Conservation (phyloP, 495 filamentous ascomycete genomes). For the Penicillium cosmopolitanum region DNA sequence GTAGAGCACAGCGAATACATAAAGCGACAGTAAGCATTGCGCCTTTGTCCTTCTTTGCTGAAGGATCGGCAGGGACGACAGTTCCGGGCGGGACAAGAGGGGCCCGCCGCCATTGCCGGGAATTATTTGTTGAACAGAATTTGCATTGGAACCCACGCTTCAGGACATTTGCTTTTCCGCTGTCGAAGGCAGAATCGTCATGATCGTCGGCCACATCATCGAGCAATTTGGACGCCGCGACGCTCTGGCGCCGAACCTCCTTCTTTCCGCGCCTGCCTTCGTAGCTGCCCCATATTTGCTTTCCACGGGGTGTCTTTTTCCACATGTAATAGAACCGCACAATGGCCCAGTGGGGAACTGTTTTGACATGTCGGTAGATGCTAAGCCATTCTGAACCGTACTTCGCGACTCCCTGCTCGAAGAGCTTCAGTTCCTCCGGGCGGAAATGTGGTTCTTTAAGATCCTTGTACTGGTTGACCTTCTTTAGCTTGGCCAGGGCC, state of each 20-base stretch:
- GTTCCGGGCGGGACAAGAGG: conserved; percentile 75
- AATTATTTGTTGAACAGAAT: conserved; percentile 79
- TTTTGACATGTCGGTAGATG: conserved; percentile 79
- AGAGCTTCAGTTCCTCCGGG: conserved; percentile 79
- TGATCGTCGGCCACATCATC: conserved; percentile 92
- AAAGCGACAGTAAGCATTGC: conserved; percentile 79
- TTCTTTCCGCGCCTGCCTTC: conserved; percentile 87
- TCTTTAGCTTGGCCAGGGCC: conserved; percentile 72
- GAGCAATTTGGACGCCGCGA: conserved; percentile 66
- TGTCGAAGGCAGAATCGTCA: conserved; percentile 96
- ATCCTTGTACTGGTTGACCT: conserved; percentile 68
- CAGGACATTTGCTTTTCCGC: conserved; percentile 74
- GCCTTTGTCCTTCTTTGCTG: conserved; percentile 71
- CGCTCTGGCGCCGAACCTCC: conserved; percentile 64
- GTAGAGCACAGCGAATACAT: conserved; percentile 83
- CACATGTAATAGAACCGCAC: conserved; percentile 96
- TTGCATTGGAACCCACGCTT: conserved; percentile 93
- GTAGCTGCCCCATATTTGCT: conserved; percentile 86
- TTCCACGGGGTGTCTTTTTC: conserved; percentile 91
- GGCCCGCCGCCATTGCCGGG: conserved; percentile 90
- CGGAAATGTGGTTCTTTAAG: conserved; percentile 84
- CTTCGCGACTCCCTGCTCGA: conserved; percentile 89
- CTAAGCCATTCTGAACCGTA: conserved; percentile 87
- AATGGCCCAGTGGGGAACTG: conserved; percentile 73
- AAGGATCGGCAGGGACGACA: conserved; percentile 68